Evolutionary conservation across 2,329 filamentous ascomycete genomes (phyloP).

Genomic region (Exophiala oligosperma): DNA sequence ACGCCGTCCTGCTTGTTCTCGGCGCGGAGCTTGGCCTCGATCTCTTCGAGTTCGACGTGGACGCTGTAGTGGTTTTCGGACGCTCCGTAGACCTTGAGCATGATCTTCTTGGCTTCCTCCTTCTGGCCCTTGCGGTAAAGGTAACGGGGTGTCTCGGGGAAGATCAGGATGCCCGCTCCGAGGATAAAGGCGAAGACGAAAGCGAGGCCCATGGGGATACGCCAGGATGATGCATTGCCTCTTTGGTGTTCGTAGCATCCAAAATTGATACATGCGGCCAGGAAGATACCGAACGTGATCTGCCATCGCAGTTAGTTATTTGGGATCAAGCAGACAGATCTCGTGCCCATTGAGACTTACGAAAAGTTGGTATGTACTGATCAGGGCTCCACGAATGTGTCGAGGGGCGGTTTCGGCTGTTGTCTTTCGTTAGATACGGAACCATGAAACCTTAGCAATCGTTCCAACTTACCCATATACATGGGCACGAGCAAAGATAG

Average conservation of each 20-base stretch:
- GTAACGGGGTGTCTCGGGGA: conserved; percentile 59
- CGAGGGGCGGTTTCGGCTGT: conserved; percentile 45
- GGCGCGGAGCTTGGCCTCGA: conserved; percentile 53
- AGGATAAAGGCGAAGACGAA: conserved; percentile 58
- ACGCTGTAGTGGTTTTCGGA: conserved; percentile 57
- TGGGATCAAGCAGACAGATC: no score
- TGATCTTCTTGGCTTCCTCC: conserved; percentile 51
- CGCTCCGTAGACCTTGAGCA: conserved; percentile 58
- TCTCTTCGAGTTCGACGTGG: conserved; percentile 57
- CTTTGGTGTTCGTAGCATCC: conserved; percentile 37
- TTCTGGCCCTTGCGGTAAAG: conserved; percentile 58
- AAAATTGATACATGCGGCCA: conserved; percentile 58
- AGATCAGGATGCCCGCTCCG: conserved; percentile 53
- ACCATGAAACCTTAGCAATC: not conserved
- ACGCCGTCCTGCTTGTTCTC: conserved; percentile 54
- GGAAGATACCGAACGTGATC: conserved; percentile 57
- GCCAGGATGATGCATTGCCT: conserved; percentile 39
- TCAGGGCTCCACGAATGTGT: conserved; percentile 46
- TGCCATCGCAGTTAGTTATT: no score
- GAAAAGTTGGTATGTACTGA: conserved; percentile 49
- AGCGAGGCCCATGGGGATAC: conserved; percentile 56
- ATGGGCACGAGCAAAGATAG: conserved; percentile 46
- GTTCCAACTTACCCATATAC: conserved; percentile 33
- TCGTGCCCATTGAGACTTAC: conserved; percentile 35
- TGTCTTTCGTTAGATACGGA: no score